Base-by-base conservation (phyloP, 2,329 filamentous ascomycete species). In the Thelonectria olida region DNA sequence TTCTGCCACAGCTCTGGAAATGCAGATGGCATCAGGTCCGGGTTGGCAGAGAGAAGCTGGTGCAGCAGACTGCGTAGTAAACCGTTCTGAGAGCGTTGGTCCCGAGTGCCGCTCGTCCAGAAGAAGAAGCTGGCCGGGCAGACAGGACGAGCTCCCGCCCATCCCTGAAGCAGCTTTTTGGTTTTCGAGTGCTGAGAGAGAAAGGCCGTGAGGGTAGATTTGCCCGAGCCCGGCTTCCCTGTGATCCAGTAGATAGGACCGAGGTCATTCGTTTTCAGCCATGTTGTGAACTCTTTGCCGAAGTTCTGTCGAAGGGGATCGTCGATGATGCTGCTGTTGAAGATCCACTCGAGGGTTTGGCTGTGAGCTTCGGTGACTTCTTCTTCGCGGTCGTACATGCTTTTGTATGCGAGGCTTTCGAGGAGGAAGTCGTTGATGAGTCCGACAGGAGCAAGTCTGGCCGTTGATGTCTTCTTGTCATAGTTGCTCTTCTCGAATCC, bases 121-220 rank as follows among this genome's bases (percentile, higher is more conserved):
- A 83, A 82, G 62, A 81, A 83, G 67, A 79, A 83, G 0, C 73
- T 75, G 0, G 79, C 78, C 0, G 73, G 76, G 2, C 71, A 73
- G 2, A 76, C 66, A 0, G 71, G 70, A 52, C 39, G 58, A 0
- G 41, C 60, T 0, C 28, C 65, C 0, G 75, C 67, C 78, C 77
- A 80, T 1, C 31, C 15, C 1, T 55, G 62, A 7, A 74, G 62
- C 6, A 60, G 49, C 9, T 64, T 4, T 31, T 66, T 20, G 0
- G 66, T 65, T 2, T 23, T 34, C 1, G 48, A 39, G 19, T 76
- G 72, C 4, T 72, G 66, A 0, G 68, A 73, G 12, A 80, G 68
- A 34, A 76, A 76, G 19, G 78, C 76, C 71, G 82, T 81, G 2
- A 83, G 71, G 0, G 80, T 82, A 0, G 79, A 82, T 61, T 84